Evolutionary conservation across 208 protist species (phyloP), one percentile per base, ranked within the genome.

Genomic region (Eutreptiella sp.): DNA sequence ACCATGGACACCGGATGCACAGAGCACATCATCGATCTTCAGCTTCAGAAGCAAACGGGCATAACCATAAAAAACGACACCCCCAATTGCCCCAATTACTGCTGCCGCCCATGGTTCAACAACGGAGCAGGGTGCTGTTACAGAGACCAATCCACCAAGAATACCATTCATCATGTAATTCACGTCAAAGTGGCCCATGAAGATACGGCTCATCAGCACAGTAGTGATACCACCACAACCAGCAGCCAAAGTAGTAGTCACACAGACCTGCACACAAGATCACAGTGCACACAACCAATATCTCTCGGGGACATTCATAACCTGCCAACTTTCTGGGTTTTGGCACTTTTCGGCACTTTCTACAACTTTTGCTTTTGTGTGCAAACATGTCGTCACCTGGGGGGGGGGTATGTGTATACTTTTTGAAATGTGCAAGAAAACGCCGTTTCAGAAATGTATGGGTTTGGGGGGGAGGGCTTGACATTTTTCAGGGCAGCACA

Each of bases 61-160:
- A 23, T 23, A 68, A 11, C 53, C 43, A 21, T 52, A 60, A 53
- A 69, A 69, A 11, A 69, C 31, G 5, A 64, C 32, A 9, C 23
- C 48, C 16, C 63, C 63, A n/a, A 62, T 48, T 2, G 36, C 27
- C 21, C 68, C 66, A 21, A 57, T 54, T 19, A 71, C 4, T 23
- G 75, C 36, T 7, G 59, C 34, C 26, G 45, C 62, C 42, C 41
- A 75, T 16, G 55, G 43, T 2, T 69, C 34, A 21, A 74, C 34
- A 38, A 41, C 34, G 1, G 57, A 23, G 50, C 66, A 71, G 36
- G 43, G 35, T 7, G 57, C 35, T 9, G 70, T 75, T n/a, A 73
- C 41, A 4, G 23, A 14, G 0, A 75, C 70, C 26, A 70, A 53
- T 24, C 62, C 68, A 21, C 45, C 71, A n/a, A 76, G 53, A 9